These are phyloP conservation scores for Aphanomyces cochlioides DNA, from an alignment of 352 stramenopile species.

Conservation along the genomic window DNA sequence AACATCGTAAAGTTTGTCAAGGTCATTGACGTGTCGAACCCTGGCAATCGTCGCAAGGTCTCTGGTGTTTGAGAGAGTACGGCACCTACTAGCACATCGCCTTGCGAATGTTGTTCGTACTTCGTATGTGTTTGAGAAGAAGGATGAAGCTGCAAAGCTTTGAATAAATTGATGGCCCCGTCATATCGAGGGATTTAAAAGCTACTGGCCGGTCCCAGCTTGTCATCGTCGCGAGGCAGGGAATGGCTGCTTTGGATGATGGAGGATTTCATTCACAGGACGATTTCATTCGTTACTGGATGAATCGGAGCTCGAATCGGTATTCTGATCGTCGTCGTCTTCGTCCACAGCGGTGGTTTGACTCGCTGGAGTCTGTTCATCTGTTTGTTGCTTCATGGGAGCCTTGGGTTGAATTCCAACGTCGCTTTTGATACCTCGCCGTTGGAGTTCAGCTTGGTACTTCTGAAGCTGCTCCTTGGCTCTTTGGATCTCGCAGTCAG, in stretches of 20 bases:
- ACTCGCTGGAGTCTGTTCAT: neutral
- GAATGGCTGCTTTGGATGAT: no score
- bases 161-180: no score
- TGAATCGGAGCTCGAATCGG: conserved; percentile 26
- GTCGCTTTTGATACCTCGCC: conserved; percentile 29
- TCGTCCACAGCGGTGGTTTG: conserved; percentile 7
- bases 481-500: conserved; percentile 40
- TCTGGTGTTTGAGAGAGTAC: neutral
- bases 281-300: conserved; percentile 24
- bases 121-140: no score
- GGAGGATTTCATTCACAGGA: no score
- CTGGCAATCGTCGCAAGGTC: neutral
- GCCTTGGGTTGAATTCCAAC: conserved; percentile 29
- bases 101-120: no score
- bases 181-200: no score
- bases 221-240: no score
- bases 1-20: no score
- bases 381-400: neutral
- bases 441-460: conserved; percentile 36
- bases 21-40: neutral
- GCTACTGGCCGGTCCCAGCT: no score
- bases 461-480: conserved; percentile 36
- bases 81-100: no score
- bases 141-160: no score
- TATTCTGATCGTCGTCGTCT: conserved; percentile 22